These are phyloP conservation scores for Magnolia kwangsiensis DNA, from an alignment of 164 flowering plant species.

Conservation along the genomic window DNA sequence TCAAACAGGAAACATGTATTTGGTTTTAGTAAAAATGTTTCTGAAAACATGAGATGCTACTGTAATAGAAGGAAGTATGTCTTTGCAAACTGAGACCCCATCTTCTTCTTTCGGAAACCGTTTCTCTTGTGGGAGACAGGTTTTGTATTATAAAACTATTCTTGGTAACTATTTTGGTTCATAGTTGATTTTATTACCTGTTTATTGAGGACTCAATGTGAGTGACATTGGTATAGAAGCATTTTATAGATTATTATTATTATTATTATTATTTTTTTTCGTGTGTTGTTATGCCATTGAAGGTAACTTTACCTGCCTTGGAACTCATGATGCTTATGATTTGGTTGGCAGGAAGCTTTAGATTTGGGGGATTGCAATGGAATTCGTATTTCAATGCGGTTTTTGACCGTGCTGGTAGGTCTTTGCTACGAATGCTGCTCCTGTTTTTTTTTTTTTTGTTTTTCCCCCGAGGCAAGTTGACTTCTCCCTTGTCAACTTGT, in stretches of 20 bases:
- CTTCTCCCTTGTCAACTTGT: background rate
- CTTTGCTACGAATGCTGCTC: background rate
- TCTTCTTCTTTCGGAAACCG: no score
- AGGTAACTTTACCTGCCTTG: background rate
- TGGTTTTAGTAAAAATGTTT: no score
- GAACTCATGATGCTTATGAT: background rate
- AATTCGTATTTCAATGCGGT: conserved; percentile 82
- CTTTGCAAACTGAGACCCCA: no score
- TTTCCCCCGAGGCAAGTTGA: background rate
- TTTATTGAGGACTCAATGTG: background rate
- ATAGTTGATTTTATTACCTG: background rate
- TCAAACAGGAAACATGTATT: no score
- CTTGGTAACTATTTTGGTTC: background rate
- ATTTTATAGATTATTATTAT: background rate
- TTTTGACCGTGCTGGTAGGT: conserved; percentile 78
- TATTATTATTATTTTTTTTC: background rate
- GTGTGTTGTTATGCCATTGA: background rate
- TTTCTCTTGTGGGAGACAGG: no score
- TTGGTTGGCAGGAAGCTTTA: conserved; percentile 64
- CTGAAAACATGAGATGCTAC: no score
- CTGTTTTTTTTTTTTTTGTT: background rate
- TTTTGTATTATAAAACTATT: background rate
- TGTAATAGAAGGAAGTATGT: no score
- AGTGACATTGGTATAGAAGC: background rate
- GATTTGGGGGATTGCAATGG: conserved; percentile 58